phyloP scores from a whole-genome alignment of 179 eudicot species.

The Camellia oleifera region DNA sequence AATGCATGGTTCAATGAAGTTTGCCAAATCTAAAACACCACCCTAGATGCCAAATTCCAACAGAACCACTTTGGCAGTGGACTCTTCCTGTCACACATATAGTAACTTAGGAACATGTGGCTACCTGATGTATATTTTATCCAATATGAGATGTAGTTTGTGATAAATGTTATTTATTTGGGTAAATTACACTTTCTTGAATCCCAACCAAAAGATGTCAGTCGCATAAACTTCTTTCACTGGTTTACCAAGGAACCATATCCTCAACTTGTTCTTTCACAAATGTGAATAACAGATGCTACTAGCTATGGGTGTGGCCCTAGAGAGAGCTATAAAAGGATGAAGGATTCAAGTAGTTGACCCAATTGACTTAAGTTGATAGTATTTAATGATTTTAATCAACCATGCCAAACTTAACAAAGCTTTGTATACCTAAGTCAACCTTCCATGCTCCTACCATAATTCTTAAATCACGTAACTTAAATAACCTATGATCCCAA shows the following conservation, averaged over 20 bases:
- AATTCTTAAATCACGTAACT: neutral
- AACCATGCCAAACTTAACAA: neutral
- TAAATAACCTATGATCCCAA: neutral
- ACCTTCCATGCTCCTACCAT: neutral
- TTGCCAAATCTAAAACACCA: conserved; percentile 5
- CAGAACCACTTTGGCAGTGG: neutral
- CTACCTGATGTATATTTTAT: neutral
- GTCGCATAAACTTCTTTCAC: neutral
- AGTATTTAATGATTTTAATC: neutral
- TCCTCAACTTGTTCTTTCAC: neutral
- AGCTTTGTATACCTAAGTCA: neutral
- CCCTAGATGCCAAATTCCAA: neutral
- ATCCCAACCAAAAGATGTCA: neutral
- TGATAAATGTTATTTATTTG: neutral
- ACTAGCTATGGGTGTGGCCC: neutral
- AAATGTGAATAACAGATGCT: neutral
- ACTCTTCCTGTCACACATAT: neutral
- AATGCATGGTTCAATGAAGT: conserved; percentile 1
- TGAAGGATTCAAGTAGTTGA: neutral
- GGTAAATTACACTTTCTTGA: neutral
- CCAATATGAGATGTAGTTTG: neutral
- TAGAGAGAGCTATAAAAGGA: neutral
- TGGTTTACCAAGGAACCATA: neutral
- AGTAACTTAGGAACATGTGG: conserved; percentile 2
- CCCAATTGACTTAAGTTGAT: neutral